Conservation (phyloP, 441 rosid species). For the Populus tomentosa region DNA sequence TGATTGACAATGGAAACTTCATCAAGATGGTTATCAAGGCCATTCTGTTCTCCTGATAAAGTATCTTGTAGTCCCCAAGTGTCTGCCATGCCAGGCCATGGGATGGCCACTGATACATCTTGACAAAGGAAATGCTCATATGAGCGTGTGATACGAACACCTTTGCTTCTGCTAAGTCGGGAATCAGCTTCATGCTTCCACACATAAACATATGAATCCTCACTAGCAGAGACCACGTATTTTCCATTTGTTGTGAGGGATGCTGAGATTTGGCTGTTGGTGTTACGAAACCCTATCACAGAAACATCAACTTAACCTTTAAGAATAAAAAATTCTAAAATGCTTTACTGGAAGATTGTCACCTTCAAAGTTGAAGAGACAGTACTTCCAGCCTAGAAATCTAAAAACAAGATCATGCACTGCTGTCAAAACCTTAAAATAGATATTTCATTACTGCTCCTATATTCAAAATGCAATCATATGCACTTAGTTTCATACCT, state of each 20-base stretch:
- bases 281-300: constrained; percentile 65
- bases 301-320: constrained; percentile 12
- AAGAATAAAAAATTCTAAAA: constrained; percentile 12
- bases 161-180: constrained; percentile 67
- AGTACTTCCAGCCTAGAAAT: background rate
- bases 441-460: no score
- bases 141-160: constrained; percentile 60
- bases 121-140: constrained; percentile 90
- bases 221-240: constrained; percentile 86
- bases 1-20: constrained; percentile 62
- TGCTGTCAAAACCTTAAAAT: no score
- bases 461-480: no score
- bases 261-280: constrained; percentile 47
- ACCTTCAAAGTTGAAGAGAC: background rate
- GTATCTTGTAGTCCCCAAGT: constrained; percentile 41
- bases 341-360: background rate
- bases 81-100: constrained; percentile 86
- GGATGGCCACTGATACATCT: constrained; percentile 81
- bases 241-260: constrained; percentile 74
- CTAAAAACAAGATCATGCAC: no score
- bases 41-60: constrained; percentile 34
- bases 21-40: constrained; percentile 40
- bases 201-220: constrained; percentile 83
- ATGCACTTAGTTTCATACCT: no score
- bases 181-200: constrained; percentile 93